Evolutionary conservation across 1,284 basidiomycete genomes (phyloP).

Genomic region (Rhodotorula sp.): DNA sequence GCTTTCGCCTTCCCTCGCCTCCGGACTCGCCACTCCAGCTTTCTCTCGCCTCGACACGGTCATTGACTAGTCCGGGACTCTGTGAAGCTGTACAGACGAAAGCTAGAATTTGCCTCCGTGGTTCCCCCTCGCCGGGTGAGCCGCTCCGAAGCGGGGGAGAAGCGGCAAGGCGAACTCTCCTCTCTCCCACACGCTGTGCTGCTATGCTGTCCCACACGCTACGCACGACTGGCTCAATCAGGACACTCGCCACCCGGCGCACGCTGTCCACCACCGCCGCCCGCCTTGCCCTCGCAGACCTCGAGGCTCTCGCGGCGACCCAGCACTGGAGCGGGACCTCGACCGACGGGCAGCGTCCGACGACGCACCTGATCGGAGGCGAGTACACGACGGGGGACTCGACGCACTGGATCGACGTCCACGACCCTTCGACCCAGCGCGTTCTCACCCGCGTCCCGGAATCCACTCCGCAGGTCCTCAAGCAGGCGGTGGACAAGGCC

Average conservation of each 20-base stretch:
- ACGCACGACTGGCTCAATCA: no score
- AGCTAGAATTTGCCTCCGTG: no score
- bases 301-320: constrained; percentile 5
- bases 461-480: constrained; percentile 78
- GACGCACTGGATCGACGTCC: constrained; percentile 40
- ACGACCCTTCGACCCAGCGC: constrained; percentile 53
- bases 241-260: neutral
- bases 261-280: constrained; percentile 1
- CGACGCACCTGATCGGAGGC: constrained; percentile 41
- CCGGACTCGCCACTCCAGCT: no score
- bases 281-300: constrained; percentile 9
- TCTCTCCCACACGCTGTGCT: neutral
- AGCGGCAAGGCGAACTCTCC: neutral
- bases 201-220: neutral
- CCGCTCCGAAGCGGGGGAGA: no score
- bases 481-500: constrained; percentile 79
- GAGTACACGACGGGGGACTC: constrained; percentile 36
- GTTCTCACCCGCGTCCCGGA: constrained; percentile 85
- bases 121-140: no score
- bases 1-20: no score
- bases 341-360: constrained; percentile 21
- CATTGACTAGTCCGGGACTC: no score
- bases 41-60: no score
- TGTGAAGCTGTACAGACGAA: no score
- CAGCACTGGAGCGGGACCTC: constrained; percentile 22